Conservation (phyloP, 306 rosid species). For the Cyamopsis tetragonoloba region DNA sequence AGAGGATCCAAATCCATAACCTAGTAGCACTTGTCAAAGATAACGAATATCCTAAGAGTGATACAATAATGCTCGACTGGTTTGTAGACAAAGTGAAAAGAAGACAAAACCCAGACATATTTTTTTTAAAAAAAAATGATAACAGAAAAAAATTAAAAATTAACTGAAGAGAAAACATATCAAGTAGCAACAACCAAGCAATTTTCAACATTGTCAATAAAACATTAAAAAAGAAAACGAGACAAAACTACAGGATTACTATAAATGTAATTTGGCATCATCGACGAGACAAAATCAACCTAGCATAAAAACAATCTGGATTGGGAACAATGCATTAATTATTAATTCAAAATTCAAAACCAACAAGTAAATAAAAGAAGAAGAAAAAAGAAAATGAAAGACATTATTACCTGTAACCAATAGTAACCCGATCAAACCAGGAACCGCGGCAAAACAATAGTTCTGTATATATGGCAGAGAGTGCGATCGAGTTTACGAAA, state of each 20-base stretch:
- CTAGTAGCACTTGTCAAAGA: too few relatives aligned
- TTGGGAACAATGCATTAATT: background rate
- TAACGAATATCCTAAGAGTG: too few relatives aligned
- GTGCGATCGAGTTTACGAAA: background rate
- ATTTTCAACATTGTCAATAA: background rate
- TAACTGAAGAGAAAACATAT: too few relatives aligned
- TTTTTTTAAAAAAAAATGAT: too few relatives aligned
- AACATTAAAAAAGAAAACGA: too few relatives aligned
- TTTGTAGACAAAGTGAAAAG: background rate
- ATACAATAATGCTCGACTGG: too few relatives aligned
- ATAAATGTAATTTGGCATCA: background rate
- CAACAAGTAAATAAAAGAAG: background rate
- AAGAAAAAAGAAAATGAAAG: background rate
- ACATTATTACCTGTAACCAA: background rate
- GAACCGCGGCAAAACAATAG: background rate
- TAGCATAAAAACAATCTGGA: background rate
- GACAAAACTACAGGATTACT: background rate
- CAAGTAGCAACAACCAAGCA: too few relatives aligned
- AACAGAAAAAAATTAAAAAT: too few relatives aligned
- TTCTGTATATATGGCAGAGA: background rate
- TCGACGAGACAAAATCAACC: background rate
- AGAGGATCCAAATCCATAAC: too few relatives aligned
- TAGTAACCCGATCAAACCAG: conserved; percentile 15
- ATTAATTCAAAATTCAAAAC: background rate
- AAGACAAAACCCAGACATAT: background rate